phyloP scores from a whole-genome alignment of 208 protist genomes.

The Spongospora subterranea region DNA sequence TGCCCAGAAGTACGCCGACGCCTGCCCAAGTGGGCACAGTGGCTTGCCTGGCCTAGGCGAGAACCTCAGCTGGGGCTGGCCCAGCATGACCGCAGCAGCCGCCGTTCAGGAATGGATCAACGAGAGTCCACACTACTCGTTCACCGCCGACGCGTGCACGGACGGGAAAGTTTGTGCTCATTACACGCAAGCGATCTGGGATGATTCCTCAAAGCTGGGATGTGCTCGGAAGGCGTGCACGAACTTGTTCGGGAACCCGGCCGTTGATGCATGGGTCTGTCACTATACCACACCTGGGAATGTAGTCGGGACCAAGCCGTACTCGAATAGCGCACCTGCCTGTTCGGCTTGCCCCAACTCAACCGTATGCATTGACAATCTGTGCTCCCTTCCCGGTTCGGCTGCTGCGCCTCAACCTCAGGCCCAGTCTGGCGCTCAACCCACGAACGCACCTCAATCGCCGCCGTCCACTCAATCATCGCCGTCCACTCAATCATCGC shows the following conservation, averaged over 20 bases:
- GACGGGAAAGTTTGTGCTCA: conserved; percentile 26
- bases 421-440: neutral
- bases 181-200: conserved; percentile 38
- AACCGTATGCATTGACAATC: neutral
- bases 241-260: neutral
- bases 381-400: neutral
- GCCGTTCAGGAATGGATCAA: conserved; percentile 28
- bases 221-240: neutral
- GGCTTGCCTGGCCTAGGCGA: neutral
- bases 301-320: neutral
- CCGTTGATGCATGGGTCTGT: conserved; percentile 33
- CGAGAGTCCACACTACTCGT: neutral
- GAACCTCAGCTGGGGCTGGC: conserved; percentile 42
- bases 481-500: neutral
- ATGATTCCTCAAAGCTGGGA: neutral
- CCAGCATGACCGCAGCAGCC: neutral
- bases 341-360: conserved; percentile 23
- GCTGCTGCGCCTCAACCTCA: neutral
- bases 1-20: conserved; percentile 11
- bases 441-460: neutral
- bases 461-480: neutral
- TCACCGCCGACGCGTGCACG: neutral
- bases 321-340: neutral
- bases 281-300: conserved; percentile 16
- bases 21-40: neutral